These are phyloP conservation scores for Alternaria sp. DNA, from an alignment of 2,329 filamentous ascomycete genomes.

Conservation along the genomic window DNA sequence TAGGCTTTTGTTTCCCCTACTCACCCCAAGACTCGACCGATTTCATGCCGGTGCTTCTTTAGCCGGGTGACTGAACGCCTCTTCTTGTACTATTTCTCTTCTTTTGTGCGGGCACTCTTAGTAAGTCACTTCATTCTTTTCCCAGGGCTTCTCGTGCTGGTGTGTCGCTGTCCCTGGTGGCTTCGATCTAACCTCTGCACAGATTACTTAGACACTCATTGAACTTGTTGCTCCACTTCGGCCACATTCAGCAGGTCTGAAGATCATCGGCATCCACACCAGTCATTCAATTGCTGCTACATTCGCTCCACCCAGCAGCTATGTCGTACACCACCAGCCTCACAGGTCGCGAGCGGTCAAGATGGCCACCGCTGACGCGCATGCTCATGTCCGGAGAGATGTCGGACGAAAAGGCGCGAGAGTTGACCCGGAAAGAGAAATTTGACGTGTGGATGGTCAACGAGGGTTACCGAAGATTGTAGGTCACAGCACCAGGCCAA, in stretches of 20 bases:
- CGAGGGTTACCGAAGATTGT: slow-evolving; percentile 83
- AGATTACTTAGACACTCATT: slow-evolving; percentile 48
- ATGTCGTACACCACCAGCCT: slow-evolving; percentile 49
- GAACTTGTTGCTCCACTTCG: slow-evolving; percentile 30
- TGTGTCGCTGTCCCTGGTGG: slow-evolving; percentile 17
- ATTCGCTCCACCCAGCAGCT: slow-evolving; percentile 22
- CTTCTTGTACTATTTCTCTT: slow-evolving; percentile 42
- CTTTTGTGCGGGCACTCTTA: slow-evolving; percentile 52
- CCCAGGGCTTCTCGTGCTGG: slow-evolving; percentile 12
- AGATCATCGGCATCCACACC: slow-evolving; percentile 41
- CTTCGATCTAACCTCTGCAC: slow-evolving; percentile 26
- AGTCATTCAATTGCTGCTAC: slow-evolving; percentile 24
- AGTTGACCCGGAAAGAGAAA: slow-evolving; percentile 73
- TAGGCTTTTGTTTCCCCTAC: slow-evolving; percentile 50
- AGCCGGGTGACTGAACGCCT: slow-evolving; percentile 44
- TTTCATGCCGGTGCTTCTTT: slow-evolving; percentile 52
- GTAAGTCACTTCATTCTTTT: slow-evolving; percentile 34
- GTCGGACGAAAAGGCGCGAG: slow-evolving; percentile 75
- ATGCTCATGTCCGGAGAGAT: slow-evolving; percentile 87
- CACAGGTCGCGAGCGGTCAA: slow-evolving; percentile 69
- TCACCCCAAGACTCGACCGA: slow-evolving; percentile 40
- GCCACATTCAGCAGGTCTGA: slow-evolving; percentile 54
- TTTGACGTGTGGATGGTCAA: slow-evolving; percentile 92
- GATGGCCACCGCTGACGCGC: slow-evolving; percentile 83
- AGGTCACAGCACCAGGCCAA: slow-evolving; percentile 50